Base-by-base conservation (phyloP, 163 green algal species). In the Scenedesmus sp. region DNA sequence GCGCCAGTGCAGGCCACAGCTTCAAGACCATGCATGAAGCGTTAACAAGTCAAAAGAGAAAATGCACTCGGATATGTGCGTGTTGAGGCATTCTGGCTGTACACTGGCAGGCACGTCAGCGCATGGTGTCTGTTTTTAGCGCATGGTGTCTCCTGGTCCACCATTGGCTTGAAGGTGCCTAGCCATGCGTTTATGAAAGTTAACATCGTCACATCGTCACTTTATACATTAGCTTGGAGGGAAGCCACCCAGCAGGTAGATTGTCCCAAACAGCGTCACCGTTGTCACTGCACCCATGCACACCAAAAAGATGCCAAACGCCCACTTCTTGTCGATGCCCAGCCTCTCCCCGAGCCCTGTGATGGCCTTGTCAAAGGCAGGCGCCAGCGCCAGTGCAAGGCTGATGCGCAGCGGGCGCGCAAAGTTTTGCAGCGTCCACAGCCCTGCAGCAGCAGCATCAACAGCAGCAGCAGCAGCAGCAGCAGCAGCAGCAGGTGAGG, bases 341-440 rank as follows among this genome's bases (percentile, higher is more conserved):
- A 93, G 79, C 57, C 77, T 84, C 2, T 81, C 55, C 12, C 89
- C 66, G 4, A 96, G n/a, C 3, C 46, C 23, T n/a, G 82, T 92
- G 52, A 97, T 95, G 0, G 94, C 89, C 4, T 91, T 73, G 84
- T 97, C 94, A 88, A 97, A 96, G 0, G 93, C 55, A 9, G 95
- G 95, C 23, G 95, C 93, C 77, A 96, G 90, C 1, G 93, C 93
- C 3, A 97, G 9, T 4, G 95, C 94, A 20, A 95, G 57, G 34
- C 86, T 94, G 83, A 97, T 95, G 0, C 95, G 91, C 20, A 97
- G 84, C 2, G 95, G 95, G 2, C 95, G 89, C 46, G 95, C 55
- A 76, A 96, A 94, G 86, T 96, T 94, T 34, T 90, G 74, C 57
- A 94, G 16, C 9, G 94, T 89, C 83, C 86, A 96, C 5, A 96